Evolutionary conservation across 768 basidiomycete species (phyloP).

Genomic region (Rickenella mellea): DNA sequence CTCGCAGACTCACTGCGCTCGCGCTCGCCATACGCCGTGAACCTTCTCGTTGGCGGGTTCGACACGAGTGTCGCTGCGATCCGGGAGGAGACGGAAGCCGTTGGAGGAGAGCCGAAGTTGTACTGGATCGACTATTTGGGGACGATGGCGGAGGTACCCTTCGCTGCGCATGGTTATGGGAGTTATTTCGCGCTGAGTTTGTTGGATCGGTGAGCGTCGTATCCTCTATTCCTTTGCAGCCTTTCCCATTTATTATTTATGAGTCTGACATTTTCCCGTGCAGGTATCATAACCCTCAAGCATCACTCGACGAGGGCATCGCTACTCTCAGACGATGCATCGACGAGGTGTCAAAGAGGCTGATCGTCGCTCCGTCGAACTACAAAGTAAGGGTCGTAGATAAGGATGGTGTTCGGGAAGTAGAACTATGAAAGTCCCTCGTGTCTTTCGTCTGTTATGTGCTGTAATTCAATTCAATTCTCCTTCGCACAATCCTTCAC

Average conservation of each 20-base stretch:
- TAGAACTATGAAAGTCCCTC: slow-evolving; percentile 70
- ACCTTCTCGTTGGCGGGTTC: slow-evolving; percentile 87
- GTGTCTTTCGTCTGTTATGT: too few relatives aligned
- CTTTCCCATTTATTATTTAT: neutral
- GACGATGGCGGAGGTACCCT: slow-evolving; percentile 80
- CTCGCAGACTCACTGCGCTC: slow-evolving; percentile 87
- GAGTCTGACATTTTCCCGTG: neutral
- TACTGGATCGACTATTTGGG: slow-evolving; percentile 98
- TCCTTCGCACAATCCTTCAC: too few relatives aligned
- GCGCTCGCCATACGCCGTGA: slow-evolving; percentile 81
- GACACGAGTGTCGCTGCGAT: slow-evolving; percentile 50
- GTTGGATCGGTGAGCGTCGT: slow-evolving; percentile 65
- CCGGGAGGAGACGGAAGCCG: neutral
- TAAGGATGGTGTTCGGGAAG: slow-evolving; percentile 78
- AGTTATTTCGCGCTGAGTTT: slow-evolving; percentile 88
- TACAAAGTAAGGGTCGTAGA: slow-evolving; percentile 91
- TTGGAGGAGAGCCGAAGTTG: slow-evolving; percentile 49
- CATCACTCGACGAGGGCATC: slow-evolving; percentile 76
- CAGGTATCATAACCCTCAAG: slow-evolving; percentile 89
- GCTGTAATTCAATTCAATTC: too few relatives aligned
- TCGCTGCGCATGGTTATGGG: slow-evolving; percentile 93
- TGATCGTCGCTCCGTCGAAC: slow-evolving; percentile 68
- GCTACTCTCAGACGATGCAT: slow-evolving; percentile 80
- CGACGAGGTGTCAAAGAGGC: slow-evolving; percentile 75
- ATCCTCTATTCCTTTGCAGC: neutral